These are phyloP conservation scores for Bimuria novae-zelandiae DNA, from an alignment of 2,329 filamentous ascomycete genomes.

Conservation along the genomic window DNA sequence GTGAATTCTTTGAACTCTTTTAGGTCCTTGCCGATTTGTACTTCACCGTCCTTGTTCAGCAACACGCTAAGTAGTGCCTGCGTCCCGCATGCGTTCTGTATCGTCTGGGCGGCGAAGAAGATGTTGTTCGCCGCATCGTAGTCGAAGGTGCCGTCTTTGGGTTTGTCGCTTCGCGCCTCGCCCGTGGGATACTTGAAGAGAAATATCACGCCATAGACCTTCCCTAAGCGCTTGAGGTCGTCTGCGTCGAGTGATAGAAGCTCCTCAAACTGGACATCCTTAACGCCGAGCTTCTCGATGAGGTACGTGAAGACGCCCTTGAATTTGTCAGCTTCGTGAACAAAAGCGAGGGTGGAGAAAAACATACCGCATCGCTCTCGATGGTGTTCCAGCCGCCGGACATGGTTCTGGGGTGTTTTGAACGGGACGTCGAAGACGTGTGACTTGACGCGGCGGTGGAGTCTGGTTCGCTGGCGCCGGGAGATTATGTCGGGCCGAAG, in stretches of 20 bases:
- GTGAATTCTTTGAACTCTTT: slow-evolving; percentile 87
- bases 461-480: background rate
- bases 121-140: slow-evolving; percentile 72
- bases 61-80: slow-evolving; percentile 92
- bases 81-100: slow-evolving; percentile 97
- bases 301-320: slow-evolving; percentile 97
- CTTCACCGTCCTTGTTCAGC: slow-evolving; percentile 74
- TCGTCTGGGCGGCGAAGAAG: slow-evolving; percentile 96
- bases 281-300: slow-evolving; percentile 88
- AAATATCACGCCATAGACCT: slow-evolving; percentile 92
- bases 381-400: slow-evolving; percentile 93
- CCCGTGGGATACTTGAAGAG: slow-evolving; percentile 95
- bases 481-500: slow-evolving; percentile 10
- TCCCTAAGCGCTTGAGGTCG: slow-evolving; percentile 65
- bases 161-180: slow-evolving; percentile 65
- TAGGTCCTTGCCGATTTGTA: slow-evolving; percentile 74
- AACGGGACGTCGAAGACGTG: background rate
- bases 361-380: slow-evolving; percentile 87
- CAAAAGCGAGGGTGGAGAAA: slow-evolving; percentile 3
- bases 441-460: background rate
- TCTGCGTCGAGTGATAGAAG: slow-evolving; percentile 85
- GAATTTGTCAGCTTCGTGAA: slow-evolving; percentile 32
- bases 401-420: slow-evolving; percentile 27
- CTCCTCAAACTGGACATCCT: slow-evolving; percentile 96
- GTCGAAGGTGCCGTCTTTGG: slow-evolving; percentile 83